These are phyloP conservation scores for Pythium utonaiense DNA, from an alignment of 352 stramenopile genomes.

Conservation along the genomic window DNA sequence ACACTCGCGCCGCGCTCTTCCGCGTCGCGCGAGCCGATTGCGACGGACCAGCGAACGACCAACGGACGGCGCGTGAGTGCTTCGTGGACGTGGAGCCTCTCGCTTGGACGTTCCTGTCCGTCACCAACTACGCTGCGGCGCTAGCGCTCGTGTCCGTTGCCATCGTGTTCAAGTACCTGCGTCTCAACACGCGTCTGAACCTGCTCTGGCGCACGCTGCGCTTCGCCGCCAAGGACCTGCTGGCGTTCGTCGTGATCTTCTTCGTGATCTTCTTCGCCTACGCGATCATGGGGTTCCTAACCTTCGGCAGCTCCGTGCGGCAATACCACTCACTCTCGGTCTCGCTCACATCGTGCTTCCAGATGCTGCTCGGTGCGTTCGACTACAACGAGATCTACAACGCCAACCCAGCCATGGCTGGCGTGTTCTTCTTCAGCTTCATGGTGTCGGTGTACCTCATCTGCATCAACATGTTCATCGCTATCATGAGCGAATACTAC, in stretches of 20 bases:
- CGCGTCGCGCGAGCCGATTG: constrained; percentile 53
- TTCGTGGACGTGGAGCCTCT: constrained; percentile 59
- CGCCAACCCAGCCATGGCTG: constrained; percentile 66
- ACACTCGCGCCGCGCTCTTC: constrained; percentile 47
- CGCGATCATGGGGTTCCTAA: constrained; percentile 75
- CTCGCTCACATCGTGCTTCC: constrained; percentile 73
- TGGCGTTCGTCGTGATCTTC: constrained; percentile 79
- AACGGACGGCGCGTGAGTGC: constrained; percentile 39
- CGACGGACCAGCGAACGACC: constrained; percentile 36
- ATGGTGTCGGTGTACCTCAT: constrained; percentile 82
- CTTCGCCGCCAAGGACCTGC: constrained; percentile 66
- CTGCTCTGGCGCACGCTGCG: constrained; percentile 76
- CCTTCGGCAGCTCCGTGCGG: constrained; percentile 58
- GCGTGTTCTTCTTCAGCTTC: constrained; percentile 82
- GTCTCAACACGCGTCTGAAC: constrained; percentile 70
- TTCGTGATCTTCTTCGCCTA: constrained; percentile 79
- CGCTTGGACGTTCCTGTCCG: constrained; percentile 38
- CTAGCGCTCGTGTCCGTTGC: constrained; percentile 65
- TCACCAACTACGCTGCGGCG: constrained; percentile 56
- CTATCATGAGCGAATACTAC: constrained; percentile 85
- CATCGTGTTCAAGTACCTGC: constrained; percentile 84
- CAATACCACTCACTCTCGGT: constrained; percentile 70
- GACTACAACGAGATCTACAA: constrained; percentile 70
- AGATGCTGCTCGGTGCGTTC: constrained; percentile 79
- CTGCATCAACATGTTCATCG: constrained; percentile 84